phyloP scores from a whole-genome alignment of 768 basidiomycete genomes.

The Trametes cingulata region DNA sequence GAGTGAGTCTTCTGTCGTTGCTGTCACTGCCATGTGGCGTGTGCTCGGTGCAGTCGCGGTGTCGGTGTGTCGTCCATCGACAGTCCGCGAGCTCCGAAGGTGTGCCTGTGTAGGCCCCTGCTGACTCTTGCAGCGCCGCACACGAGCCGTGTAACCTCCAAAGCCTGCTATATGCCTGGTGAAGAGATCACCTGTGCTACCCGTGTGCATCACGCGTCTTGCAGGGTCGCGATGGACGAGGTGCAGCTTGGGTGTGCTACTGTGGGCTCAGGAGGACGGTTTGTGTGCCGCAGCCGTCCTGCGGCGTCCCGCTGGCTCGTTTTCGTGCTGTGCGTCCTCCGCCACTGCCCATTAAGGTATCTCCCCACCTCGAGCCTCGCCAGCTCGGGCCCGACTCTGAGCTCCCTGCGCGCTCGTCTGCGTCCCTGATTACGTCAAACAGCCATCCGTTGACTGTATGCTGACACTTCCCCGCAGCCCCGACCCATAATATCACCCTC shows the following conservation, averaged over 20 bases:
- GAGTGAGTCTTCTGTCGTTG: constrained; percentile 56
- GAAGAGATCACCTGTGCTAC: too few relatives aligned
- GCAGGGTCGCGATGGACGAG: too few relatives aligned
- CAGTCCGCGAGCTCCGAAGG: neutral
- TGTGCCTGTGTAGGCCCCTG: too few relatives aligned
- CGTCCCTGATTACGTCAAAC: constrained; percentile 21
- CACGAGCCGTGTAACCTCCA: too few relatives aligned
- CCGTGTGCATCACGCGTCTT: too few relatives aligned
- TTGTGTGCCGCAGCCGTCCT: neutral
- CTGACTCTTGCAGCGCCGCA: too few relatives aligned
- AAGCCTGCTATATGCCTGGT: too few relatives aligned
- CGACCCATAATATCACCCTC: constrained; percentile 87
- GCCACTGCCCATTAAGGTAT: neutral
- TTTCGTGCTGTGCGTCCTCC: neutral
- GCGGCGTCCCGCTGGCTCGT: neutral
- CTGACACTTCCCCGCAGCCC: constrained; percentile 53
- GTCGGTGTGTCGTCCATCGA: neutral
- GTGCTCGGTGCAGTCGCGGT: constrained; percentile 21
- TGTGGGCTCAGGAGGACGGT: too few relatives aligned
- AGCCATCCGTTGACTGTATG: constrained; percentile 12
- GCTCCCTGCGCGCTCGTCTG: constrained; percentile 12
- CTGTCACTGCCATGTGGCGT: constrained; percentile 17
- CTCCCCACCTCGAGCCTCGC: neutral
- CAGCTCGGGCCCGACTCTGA: constrained; percentile 15
- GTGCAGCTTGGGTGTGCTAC: too few relatives aligned